These are phyloP conservation scores for Fusarium aywerte DNA, from an alignment of 2,329 filamentous ascomycete species.

Conservation along the genomic window DNA sequence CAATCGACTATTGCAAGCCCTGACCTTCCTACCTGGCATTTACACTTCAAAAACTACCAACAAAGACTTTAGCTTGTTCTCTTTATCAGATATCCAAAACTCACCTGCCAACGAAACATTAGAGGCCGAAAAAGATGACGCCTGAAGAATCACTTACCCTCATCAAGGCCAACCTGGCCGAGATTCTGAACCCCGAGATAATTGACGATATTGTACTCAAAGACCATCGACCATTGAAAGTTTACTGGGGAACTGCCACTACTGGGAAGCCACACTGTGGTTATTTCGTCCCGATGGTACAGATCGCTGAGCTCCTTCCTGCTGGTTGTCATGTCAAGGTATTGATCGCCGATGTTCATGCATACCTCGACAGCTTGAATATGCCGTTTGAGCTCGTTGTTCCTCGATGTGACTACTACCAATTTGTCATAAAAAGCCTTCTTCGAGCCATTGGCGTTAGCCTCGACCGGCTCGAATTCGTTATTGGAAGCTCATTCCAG, in stretches of 20 bases:
- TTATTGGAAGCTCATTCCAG: background rate
- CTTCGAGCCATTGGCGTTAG: background rate
- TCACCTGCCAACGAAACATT: background rate
- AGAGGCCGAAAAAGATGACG: background rate
- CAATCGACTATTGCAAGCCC: no score
- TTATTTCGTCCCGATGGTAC: background rate
- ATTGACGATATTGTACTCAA: background rate
- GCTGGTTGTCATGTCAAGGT: slow-evolving; percentile 1
- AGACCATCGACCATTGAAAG: rapidly evolving
- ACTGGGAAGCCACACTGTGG: slow-evolving; percentile 14
- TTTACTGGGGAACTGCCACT: slow-evolving; percentile 12
- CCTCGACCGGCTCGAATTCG: background rate
- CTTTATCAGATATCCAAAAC: rapidly evolving
- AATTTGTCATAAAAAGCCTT: background rate
- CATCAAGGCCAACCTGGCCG: background rate
- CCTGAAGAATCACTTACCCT: background rate
- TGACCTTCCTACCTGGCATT: no score
- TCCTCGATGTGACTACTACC: background rate
- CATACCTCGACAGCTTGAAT: background rate
- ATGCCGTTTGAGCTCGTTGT: rapidly evolving
- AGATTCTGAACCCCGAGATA: background rate
- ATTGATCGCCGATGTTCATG: background rate
- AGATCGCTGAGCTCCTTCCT: slow-evolving; percentile 1
- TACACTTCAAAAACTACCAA: no score
- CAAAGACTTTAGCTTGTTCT: background rate